Conservation (phyloP, 2,329 filamentous ascomycete genomes). For the Paraconiothyrium sp. region DNA sequence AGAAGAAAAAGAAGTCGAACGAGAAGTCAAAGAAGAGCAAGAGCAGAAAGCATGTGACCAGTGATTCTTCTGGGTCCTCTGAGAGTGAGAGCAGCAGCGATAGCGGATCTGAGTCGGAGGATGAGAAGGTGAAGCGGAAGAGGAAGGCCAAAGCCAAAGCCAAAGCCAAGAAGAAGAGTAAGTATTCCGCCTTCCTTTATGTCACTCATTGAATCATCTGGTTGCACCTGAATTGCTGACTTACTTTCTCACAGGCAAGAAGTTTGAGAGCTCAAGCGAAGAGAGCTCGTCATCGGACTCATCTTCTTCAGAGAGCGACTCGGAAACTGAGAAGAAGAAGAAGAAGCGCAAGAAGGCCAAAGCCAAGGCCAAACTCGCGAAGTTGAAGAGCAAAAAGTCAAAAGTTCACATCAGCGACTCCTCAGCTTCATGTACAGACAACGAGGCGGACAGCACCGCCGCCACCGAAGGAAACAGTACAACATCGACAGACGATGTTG, state of each 20-base stretch:
- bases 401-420: slow-evolving; percentile 13
- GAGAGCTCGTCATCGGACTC: slow-evolving; percentile 26
- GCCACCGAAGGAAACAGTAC: slow-evolving; percentile 11
- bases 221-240: neutral
- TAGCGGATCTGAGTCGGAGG: slow-evolving; percentile 30
- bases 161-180: slow-evolving; percentile 38
- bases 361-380: slow-evolving; percentile 29
- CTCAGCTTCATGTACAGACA: slow-evolving; percentile 17
- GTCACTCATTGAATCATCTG: neutral
- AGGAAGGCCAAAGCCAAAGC: slow-evolving; percentile 36
- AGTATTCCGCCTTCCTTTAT: slow-evolving; percentile 9
- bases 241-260: slow-evolving; percentile 20
- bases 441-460: slow-evolving; percentile 20
- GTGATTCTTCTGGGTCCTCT: slow-evolving; percentile 17
- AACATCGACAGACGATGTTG: neutral
- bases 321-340: slow-evolving; percentile 36
- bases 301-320: slow-evolving; percentile 28
- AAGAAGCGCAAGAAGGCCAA: slow-evolving; percentile 33
- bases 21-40: slow-evolving; percentile 24
- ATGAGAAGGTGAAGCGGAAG: slow-evolving; percentile 35
- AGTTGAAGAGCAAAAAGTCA: slow-evolving; percentile 23
- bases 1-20: slow-evolving; percentile 24
- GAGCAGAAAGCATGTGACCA: slow-evolving; percentile 34
- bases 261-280: slow-evolving; percentile 27
- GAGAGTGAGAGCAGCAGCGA: slow-evolving; percentile 27